Conservation (phyloP, 23 red algal genomes). For the Gracilariopsis chorda region DNA sequence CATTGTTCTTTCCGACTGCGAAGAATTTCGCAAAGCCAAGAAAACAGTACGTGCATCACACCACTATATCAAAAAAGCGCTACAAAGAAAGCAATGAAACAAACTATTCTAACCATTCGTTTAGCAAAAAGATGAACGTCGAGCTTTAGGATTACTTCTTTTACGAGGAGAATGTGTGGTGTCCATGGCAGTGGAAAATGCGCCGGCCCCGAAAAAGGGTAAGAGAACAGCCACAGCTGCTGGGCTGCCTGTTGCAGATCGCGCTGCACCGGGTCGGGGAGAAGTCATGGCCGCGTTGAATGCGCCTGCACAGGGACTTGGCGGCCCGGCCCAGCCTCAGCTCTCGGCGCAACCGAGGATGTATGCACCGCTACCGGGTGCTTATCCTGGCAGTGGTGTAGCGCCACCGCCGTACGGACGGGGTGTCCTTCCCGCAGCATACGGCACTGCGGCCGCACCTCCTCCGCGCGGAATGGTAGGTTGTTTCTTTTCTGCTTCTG, state of each 20-base stretch:
- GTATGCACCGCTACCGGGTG: constrained; percentile 19
- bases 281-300: constrained; percentile 2
- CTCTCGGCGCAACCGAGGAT: constrained; percentile 31
- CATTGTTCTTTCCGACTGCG: constrained; percentile 80
- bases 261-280: constrained; percentile 44
- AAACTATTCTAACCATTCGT: not conserved
- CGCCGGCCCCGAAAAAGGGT: constrained; percentile 61
- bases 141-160: constrained; percentile 80
- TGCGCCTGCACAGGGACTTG: constrained; percentile 38
- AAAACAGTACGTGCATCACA: constrained; percentile 27
- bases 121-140: constrained; percentile 60
- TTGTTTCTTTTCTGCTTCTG: not conserved
- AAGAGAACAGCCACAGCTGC: constrained; percentile 46
- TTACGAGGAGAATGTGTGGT: constrained; percentile 89
- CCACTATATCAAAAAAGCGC: not conserved
- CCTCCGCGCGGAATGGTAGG: not conserved
- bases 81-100: too few species aligned
- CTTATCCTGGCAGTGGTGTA: constrained; percentile 13
- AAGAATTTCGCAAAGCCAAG: constrained; percentile 54
- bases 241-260: constrained; percentile 23
- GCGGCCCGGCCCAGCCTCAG: constrained; percentile 37
- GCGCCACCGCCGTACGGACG: constrained; percentile 8
- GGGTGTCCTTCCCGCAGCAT: not conserved
- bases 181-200: constrained; percentile 78
- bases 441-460: not conserved